phyloP scores from a whole-genome alignment of 352 stramenopile genomes.

The Pythium vanterpoolii region DNA sequence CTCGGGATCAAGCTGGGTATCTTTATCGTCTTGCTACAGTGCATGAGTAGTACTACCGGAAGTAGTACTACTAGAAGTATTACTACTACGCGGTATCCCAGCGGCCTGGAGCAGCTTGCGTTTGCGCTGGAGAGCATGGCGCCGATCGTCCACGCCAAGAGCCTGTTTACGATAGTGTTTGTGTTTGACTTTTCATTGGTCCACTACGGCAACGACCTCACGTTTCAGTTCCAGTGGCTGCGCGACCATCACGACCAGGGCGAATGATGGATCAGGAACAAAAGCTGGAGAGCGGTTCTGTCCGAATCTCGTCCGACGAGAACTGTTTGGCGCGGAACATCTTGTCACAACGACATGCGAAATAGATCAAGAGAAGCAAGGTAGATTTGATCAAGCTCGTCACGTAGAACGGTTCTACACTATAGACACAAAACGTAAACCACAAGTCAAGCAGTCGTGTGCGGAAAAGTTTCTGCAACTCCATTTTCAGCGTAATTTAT shows the following conservation, averaged over 20 bases:
- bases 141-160: not conserved
- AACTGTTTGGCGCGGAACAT: no score
- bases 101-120: not conserved
- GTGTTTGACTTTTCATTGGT: conserved; percentile 9
- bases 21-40: not conserved
- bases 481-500: conserved; percentile 18
- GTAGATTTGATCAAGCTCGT: no score
- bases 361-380: no score
- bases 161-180: not conserved
- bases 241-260: not conserved
- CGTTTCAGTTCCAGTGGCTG: conserved; percentile 11
- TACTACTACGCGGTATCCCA: no score
- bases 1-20: not conserved
- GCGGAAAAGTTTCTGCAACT: not conserved
- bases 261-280: no score
- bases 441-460: not conserved
- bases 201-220: conserved; percentile 16
- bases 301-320: no score
- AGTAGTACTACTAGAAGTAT: no score
- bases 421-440: not conserved
- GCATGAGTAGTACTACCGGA: not conserved
- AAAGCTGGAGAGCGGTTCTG: no score
- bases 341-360: no score
- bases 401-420: no score
- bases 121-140: not conserved